Evolutionary conservation across 2,329 filamentous ascomycete species (phyloP), one percentile per base, ranked within the genome.

Genomic region (Rutstroemia sp.): DNA sequence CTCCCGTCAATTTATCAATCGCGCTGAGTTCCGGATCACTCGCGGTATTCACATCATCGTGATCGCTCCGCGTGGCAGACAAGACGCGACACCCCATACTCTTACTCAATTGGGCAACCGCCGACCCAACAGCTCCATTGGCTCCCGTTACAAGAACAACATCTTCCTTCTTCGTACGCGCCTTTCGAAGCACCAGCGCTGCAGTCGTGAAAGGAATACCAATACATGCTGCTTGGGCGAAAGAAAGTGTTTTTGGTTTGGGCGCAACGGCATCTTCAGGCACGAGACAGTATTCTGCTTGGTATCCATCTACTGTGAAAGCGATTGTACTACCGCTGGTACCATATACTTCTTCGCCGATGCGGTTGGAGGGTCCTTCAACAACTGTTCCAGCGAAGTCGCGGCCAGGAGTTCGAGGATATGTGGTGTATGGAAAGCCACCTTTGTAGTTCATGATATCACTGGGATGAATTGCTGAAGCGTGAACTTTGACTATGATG

Each of bases 151-250:
- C 61, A 2, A 67, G 48, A 9, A 67, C 57, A 1, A 21, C 52
- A 54, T 67, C 62, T 5, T 47, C 61, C 9, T 57, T 48, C 44
- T 55, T 57, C 8, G 50, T 27, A 5, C 52, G 49, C 3, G 59
- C 59, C 9, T 56, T 60, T 23, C 45, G 44, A 12, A 67, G 44
- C 1, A 57, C 50, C 4, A 63, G 54, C 2, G 27, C 30, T 3
- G 65, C 65, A 1, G 65, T 66, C 2, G 63, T 67, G 27, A 64
- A 65, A 2, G 64, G 63, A 8, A 67, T 63, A 1, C 63, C 64
- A 9, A 66, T 44, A 4, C 47, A 54, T 4, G 64, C 65, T 4
- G 64, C 65, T 27, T 66, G 61, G 2, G 49, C 54, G 30, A 59
- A 65, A 4, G 41, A 57, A 21, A 66, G 45, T 9, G 9, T 49